These are phyloP conservation scores for Misopates orontium DNA, from an alignment of 257 asterid species.

Conservation along the genomic window DNA sequence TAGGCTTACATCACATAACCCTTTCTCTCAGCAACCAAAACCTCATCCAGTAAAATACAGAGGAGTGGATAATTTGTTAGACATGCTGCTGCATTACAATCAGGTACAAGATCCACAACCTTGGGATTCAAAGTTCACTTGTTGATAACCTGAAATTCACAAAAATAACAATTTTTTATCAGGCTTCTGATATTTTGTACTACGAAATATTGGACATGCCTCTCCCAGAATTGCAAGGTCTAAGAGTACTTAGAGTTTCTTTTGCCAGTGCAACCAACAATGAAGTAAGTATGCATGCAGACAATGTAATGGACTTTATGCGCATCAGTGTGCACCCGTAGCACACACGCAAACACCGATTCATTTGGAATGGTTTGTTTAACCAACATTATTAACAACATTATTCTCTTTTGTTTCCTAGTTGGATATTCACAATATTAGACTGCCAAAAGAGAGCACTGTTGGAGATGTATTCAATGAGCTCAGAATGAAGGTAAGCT, in stretches of 20 bases:
- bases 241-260: slow-evolving; percentile 61
- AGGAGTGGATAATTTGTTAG: slow-evolving; percentile 51
- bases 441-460: slow-evolving; percentile 55
- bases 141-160: slow-evolving; percentile 22
- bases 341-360: slow-evolving; percentile 1
- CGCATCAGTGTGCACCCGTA: slow-evolving; percentile 17
- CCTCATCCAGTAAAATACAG: slow-evolving; percentile 59
- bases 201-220: slow-evolving; percentile 69
- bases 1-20: slow-evolving; percentile 62
- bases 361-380: neutral
- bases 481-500: slow-evolving; percentile 47
- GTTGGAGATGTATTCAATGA: slow-evolving; percentile 56
- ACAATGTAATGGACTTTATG: slow-evolving; percentile 18
- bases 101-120: slow-evolving; percentile 37
- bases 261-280: slow-evolving; percentile 44
- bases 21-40: slow-evolving; percentile 60
- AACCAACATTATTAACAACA: neutral
- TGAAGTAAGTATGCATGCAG: slow-evolving; percentile 42
- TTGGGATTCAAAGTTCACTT: slow-evolving; percentile 17
- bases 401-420: slow-evolving; percentile 20
- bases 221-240: slow-evolving; percentile 60
- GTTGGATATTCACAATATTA: slow-evolving; percentile 45
- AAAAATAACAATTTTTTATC: slow-evolving; percentile 25
- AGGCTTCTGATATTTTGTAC: slow-evolving; percentile 60
- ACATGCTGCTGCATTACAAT: slow-evolving; percentile 58